A percentile compares a stretch with the other conserved stretches of the same genome.
These are phyloP conservation scores for Sanghuangporus sanghuang DNA, from an alignment of 1,284 basidiomycete species.

Conservation along the genomic window DNA sequence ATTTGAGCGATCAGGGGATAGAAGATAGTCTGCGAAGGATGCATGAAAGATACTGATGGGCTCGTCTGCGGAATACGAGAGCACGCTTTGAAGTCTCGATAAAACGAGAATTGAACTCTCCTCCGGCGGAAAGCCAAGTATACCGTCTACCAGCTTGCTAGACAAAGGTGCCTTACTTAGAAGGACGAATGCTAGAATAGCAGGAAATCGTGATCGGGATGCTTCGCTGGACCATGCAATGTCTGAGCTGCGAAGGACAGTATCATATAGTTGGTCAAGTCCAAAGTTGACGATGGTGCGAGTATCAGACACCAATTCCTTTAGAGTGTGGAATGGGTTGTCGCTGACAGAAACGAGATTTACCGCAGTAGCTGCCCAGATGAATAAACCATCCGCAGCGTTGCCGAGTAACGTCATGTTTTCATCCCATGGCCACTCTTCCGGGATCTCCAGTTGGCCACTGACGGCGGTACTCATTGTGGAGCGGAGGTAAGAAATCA, in stretches of 20 bases:
- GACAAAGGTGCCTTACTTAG: neutral
- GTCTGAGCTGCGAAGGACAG: neutral
- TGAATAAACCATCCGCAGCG: slow-evolving; percentile 25
- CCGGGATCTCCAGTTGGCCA: neutral
- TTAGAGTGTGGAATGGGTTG: neutral
- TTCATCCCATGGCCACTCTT: neutral
- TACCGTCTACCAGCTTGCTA: neutral
- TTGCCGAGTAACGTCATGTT: slow-evolving; percentile 21
- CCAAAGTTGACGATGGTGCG: neutral
- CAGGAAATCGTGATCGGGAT: neutral
- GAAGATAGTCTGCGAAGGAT: slow-evolving; percentile 1
- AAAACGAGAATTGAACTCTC: neutral
- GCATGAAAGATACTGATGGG: neutral
- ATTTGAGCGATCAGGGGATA: neutral
- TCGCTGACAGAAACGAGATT: neutral
- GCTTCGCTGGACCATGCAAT: neutral
- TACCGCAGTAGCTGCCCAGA: slow-evolving; percentile 27
- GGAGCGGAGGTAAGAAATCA: neutral
- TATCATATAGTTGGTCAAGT: neutral
- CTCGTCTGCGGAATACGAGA: neutral
- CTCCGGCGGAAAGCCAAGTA: neutral
- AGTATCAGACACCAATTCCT: neutral
- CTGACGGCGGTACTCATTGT: neutral
- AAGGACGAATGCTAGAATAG: neutral
- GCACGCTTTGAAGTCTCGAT: neutral